Conservation (phyloP, 2,329 filamentous ascomycete species). For the Cladosporium sp. region DNA sequence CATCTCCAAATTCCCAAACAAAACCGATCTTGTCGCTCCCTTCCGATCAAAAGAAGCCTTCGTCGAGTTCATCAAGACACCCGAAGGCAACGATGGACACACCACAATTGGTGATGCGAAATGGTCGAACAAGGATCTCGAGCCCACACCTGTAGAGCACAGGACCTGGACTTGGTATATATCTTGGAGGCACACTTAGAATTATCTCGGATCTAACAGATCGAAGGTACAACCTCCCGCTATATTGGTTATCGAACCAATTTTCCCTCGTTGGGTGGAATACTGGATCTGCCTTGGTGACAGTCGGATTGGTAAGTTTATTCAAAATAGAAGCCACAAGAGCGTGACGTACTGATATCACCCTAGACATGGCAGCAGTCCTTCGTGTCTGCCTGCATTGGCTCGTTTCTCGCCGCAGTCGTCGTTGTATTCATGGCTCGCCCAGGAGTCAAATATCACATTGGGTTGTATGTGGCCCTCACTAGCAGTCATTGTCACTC, state of each 20-base stretch:
- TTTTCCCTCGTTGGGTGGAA: conserved; percentile 16
- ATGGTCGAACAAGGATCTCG: conserved; percentile 24
- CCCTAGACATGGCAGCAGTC: conserved; percentile 15
- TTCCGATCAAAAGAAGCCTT: conserved; percentile 13
- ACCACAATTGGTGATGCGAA: conserved; percentile 5
- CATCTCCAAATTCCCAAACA: conserved; percentile 8
- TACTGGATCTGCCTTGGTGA: conserved; percentile 13
- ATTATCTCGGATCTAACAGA: neutral
- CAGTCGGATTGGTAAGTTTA: conserved; percentile 12
- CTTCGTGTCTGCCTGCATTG: conserved; percentile 12
- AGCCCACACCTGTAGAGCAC: conserved; percentile 21
- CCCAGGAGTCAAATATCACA: conserved; percentile 14
- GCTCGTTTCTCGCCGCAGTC: conserved; percentile 11
- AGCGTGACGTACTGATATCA: neutral
- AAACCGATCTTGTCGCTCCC: conserved; percentile 4
- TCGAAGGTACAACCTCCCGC: conserved; percentile 6
- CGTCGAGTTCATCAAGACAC: conserved; percentile 10
- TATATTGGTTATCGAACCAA: conserved; percentile 14
- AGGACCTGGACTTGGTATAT: conserved; percentile 29
- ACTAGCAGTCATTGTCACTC: neutral
- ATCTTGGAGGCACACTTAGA: conserved; percentile 13
- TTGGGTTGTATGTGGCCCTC: conserved; percentile 12
- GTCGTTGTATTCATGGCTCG: conserved; percentile 14
- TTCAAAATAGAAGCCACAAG: neutral
- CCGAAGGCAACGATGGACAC: conserved; percentile 15